Base-by-base conservation (phyloP, 805 yeast species). In the Saitoella complicata region DNA sequence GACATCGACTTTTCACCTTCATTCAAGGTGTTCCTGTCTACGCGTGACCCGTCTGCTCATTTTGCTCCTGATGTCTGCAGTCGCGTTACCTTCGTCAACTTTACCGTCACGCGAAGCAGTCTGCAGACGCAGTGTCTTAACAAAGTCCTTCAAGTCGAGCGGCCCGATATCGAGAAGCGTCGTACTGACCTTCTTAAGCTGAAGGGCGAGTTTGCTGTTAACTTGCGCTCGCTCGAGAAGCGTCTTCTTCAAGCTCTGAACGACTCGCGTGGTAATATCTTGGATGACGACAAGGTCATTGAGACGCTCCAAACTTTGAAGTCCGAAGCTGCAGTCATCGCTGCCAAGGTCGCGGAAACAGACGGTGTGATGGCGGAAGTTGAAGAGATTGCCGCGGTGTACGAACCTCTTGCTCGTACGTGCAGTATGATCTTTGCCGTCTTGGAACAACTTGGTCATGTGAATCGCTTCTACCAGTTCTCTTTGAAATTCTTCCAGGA, bases 81-180 rank as follows among this genome's bases (percentile, higher is more conserved):
- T 10, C 64, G 91, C 46, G 72, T 81, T 7, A 65, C 77, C 3
- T 55, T 76, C 7, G 65, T 83, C 12, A 83, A 84, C 58, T 88
- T 79, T 58, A 69, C 86, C 0, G 64, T 81, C n/a, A 80, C 94
- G 0, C 66, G 71, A 38, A 72, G 76, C 40, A 76, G 78, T 40
- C 61, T 87, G 42, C 78, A 80, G 46, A 68, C 70, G 31, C 78
- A 78, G 50, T 67, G 81, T 0, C 60, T 83, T 46, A 74, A 79
- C 48, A 58, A 70, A 43, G 64, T 81, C 0, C 60, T 88, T 37
- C 58, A 64, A 32, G 59, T 63, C 7, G 72, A 73, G 48, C 65
- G 69, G 31, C 94, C 95, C 0, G 88, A 78, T 6, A 58, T 83
- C 6, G 85, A 80, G 43, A 51, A 53, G 4, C 70, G 76, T 53